Evolutionary conservation across 2,329 filamentous ascomycete genomes (phyloP).

Genomic region (Akanthomyces muscarius): DNA sequence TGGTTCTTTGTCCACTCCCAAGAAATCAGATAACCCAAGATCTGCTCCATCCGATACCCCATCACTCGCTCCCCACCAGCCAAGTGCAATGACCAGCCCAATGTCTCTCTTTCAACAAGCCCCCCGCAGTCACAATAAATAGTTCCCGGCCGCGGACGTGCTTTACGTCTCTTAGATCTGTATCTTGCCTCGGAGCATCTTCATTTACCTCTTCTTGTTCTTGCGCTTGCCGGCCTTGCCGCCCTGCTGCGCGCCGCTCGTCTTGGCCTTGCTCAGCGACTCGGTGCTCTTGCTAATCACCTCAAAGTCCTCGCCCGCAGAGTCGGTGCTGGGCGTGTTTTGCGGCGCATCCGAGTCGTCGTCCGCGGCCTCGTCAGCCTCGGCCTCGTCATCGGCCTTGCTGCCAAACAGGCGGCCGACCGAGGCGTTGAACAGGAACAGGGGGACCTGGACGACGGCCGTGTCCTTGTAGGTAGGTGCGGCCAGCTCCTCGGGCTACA

Average conservation of each 20-base stretch:
- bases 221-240: constrained; percentile 47
- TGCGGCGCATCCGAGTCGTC: constrained; percentile 48
- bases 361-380: constrained; percentile 39
- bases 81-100: not conserved
- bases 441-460: constrained; percentile 72
- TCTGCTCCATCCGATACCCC: not conserved
- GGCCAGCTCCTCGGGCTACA: constrained; percentile 71
- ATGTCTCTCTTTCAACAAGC: not conserved
- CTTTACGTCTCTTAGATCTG: not conserved
- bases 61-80: not conserved
- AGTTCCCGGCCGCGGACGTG: no score
- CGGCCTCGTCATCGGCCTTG: constrained; percentile 32
- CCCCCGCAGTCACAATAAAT: no score
- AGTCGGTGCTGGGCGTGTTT: constrained; percentile 53
- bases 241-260: constrained; percentile 42
- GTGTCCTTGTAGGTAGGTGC: constrained; percentile 78
- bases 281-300: constrained; percentile 58
- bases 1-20: not conserved
- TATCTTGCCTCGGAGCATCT: not conserved
- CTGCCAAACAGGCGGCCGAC: constrained; percentile 46
- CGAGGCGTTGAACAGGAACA: constrained; percentile 63
- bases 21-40: constrained; percentile 3
- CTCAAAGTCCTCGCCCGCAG: constrained; percentile 59
- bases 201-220: constrained; percentile 50
- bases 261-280: constrained; percentile 49